Evolutionary conservation across 441 rosid genomes (phyloP).

Genomic region (Populus hybrid): DNA sequence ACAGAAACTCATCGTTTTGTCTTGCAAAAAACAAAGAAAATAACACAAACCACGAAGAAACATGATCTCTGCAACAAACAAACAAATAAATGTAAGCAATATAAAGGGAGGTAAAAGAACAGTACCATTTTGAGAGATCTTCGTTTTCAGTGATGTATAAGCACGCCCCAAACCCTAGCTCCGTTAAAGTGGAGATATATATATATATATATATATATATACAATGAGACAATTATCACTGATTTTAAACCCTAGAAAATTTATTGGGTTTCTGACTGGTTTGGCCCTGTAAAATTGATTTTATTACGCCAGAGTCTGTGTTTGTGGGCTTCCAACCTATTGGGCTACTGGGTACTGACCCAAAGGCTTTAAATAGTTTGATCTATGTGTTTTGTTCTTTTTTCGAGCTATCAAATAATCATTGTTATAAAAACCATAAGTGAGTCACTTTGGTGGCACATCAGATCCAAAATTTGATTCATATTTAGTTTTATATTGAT

Average conservation of each 20-base stretch:
- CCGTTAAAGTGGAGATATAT: background rate
- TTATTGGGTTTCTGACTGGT: background rate
- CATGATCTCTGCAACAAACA: background rate
- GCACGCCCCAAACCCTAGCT: background rate
- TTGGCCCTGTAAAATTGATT: background rate
- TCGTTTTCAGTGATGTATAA: background rate
- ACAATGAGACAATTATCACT: background rate
- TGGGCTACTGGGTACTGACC: background rate
- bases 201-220: background rate
- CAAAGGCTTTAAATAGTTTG: background rate
- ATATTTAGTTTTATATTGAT: no score
- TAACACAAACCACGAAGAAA: background rate
- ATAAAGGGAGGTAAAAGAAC: background rate
- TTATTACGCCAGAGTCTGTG: background rate
- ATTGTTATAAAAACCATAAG: no score
- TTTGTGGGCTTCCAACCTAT: background rate
- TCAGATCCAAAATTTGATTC: no score
- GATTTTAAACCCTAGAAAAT: slow-evolving; percentile 12
- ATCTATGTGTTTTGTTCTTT: no score
- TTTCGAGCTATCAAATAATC: no score
- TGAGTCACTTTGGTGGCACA: no score
- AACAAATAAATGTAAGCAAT: background rate
- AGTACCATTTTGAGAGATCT: slow-evolving; percentile 14
- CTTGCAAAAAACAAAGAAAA: background rate
- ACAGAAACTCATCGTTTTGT: background rate